Base-by-base conservation (phyloP, 331 rosid species). In the Telfairia occidentalis region DNA sequence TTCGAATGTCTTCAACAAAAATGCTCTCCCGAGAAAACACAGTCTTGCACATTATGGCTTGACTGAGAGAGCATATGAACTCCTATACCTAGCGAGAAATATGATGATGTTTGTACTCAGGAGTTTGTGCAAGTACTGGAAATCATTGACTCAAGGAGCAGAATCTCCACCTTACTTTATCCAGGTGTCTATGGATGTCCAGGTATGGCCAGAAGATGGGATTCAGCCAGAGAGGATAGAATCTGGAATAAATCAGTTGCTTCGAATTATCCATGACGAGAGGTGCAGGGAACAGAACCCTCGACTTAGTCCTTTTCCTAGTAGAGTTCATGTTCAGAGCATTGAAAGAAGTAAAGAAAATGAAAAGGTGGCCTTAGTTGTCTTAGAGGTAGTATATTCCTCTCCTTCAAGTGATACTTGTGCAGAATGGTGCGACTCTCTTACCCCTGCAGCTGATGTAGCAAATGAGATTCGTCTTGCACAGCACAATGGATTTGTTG, bases 301-400 rank as follows among this genome's bases (percentile, higher is more conserved):
- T 65, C 84, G 70, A 34, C 80, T 75, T 18, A 92, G 96, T 86
- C 87, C 90, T 78, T 89, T 78, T 63, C 78, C 96, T 52, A 95
- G 99, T 81, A 89, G 90, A 86, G 97, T 95, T 83, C 92, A 89
- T 83, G 95, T 95, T 69, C 99, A 92, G 85, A 95, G 99, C 87
- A 95, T 95, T 77, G 99, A 87, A 92, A 89, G 86, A 89, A 92
- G 96, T 78, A 85, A 77, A 82, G 97, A 90, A 76, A 89, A 85
- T 78, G 57, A 82, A 73, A 84, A 84, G 73, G 83, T 92, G 35
- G 90, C 87, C 48, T 76, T 84, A 75, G 97, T 82, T 76, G 97
- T 95, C 81, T 84, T 95, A 12, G 99, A 95, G 84, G 92, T 87
- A 50, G 88, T 90, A 57, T 87, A 87, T 89, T 94, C 99, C 78